Percentiles rank a stretch among this genome's conserved stretches.
Evolutionary conservation across 2,329 filamentous ascomycete species (phyloP).

Genomic region (Aschersonia sp.): DNA sequence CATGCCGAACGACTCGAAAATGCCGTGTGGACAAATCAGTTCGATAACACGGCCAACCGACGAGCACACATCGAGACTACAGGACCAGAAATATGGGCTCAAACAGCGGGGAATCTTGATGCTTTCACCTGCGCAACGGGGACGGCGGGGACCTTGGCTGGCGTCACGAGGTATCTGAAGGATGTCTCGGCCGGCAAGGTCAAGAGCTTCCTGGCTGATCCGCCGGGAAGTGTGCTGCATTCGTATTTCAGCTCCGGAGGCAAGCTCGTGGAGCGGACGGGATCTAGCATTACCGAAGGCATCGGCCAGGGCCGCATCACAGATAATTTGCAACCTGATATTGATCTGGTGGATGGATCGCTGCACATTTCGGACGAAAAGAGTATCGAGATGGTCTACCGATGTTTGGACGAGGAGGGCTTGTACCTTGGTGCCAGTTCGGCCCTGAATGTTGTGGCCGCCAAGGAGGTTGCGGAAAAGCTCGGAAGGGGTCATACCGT

Average conservation of each 20-base stretch:
- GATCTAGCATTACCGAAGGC: constrained; percentile 89
- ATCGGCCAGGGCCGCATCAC: constrained; percentile 95
- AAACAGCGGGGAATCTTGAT: constrained; percentile 74
- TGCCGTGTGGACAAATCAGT: constrained; percentile 98
- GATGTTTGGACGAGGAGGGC: constrained; percentile 90
- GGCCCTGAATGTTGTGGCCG: constrained; percentile 86
- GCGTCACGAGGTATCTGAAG: constrained; percentile 80
- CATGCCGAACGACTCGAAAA: constrained; percentile 80
- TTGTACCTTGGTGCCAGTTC: constrained; percentile 91
- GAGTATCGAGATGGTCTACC: constrained; percentile 95
- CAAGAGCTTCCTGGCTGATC: constrained; percentile 83
- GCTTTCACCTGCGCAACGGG: constrained; percentile 94
- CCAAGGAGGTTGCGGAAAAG: constrained; percentile 84
- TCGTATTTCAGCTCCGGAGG: constrained; percentile 81
- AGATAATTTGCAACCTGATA: constrained; percentile 80
- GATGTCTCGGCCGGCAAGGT: constrained; percentile 63
- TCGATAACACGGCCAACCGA: constrained; percentile 91
- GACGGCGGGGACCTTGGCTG: constrained; percentile 82
- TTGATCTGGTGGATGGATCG: constrained; percentile 72
- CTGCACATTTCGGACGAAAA: constrained; percentile 81
- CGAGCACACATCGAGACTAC: constrained; percentile 94
- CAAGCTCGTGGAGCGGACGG: constrained; percentile 64
- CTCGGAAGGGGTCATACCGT: constrained; percentile 80
- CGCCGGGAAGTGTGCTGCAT: constrained; percentile 84
- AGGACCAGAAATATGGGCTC: constrained; percentile 91